Base-by-base conservation (phyloP, 306 rosid species). In the Pyrus pyrifolia region DNA sequence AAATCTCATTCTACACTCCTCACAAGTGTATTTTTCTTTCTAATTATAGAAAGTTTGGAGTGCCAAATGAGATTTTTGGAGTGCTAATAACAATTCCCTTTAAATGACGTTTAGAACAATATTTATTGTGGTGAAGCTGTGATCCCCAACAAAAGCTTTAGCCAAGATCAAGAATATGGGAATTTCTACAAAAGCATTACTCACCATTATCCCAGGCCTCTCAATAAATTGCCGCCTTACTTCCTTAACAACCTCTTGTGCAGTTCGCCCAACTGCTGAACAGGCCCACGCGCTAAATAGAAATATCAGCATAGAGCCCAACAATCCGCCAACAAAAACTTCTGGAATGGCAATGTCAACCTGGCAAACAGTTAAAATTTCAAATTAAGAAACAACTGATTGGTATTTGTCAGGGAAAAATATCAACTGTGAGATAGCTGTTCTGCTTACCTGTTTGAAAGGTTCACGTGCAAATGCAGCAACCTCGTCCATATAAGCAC, bases 401-500 rank as follows among this genome's bases (percentile, higher is more conserved):
- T 68, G n/a, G 67, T 44, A 73, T 30, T 68, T 29, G 63, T 61
- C 25, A 51, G 75, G 38, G 52, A 73, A 46, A 59, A 33, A 65
- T 22, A 65, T 57, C 51, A 6, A 64, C 13, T 17, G 30, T 5
- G 15, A 67, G 55, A 51, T 30, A 67, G 76, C 33, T 75, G 73
- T 71, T 76, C 61, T 23, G 31, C 72, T 73, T 55, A 90, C 99
- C 97, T 95, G 97, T 77, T 89, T 95, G 85, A 95, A 95, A 76
- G 97, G 86, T 83, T 80, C 89, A 13, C 2, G 87, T 55, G 99
- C 83, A 84, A 95, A 92, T 76, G 91, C 22, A 72, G 97, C 77
- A 74, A 95, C 96, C 86, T 95, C 97, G 33, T 95, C 99, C 99
- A 95, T 95, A 84, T 95, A 95, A 68, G 99, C 99, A 87, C 99